These are phyloP conservation scores for Pythium vanterpoolii DNA, from an alignment of 352 stramenopile species.

Conservation along the genomic window DNA sequence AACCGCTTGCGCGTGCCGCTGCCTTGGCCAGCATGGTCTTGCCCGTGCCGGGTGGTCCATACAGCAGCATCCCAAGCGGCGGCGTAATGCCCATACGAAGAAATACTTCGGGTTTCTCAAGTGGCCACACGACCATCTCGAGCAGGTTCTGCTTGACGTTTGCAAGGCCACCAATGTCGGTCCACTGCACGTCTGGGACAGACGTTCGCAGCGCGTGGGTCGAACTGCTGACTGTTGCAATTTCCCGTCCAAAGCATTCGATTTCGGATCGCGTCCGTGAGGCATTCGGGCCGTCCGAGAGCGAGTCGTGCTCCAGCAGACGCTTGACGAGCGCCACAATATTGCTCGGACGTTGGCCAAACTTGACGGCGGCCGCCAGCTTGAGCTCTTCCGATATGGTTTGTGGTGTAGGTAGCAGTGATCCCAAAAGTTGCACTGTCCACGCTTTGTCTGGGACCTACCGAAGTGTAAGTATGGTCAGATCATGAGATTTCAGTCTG, in stretches of 20 bases:
- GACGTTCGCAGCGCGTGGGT: conserved; percentile 38
- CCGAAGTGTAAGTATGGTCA: background rate
- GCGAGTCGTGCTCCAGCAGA: conserved; percentile 18
- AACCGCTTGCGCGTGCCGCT: conserved; percentile 67
- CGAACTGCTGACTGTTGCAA: conserved; percentile 34
- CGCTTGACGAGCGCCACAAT: conserved; percentile 53
- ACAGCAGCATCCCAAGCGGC: conserved; percentile 69
- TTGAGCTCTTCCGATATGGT: conserved; percentile 46
- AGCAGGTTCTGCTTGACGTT: conserved; percentile 71
- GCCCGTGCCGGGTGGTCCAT: conserved; percentile 77
- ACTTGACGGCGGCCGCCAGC: conserved; percentile 59
- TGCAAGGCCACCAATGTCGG: conserved; percentile 69
- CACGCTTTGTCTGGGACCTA: conserved; percentile 62
- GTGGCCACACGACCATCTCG: conserved; percentile 86
- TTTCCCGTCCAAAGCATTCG: conserved; percentile 38
- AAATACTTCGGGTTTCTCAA: conserved; percentile 80
- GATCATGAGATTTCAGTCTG: background rate
- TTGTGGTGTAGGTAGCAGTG: conserved; percentile 32
- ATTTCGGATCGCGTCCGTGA: conserved; percentile 39
- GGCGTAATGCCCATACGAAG: conserved; percentile 76
- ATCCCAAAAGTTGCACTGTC: conserved; percentile 42
- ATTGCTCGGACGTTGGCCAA: conserved; percentile 76
- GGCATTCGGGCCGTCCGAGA: background rate
- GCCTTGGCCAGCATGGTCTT: conserved; percentile 89
- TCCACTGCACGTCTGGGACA: conserved; percentile 63